Conservation (phyloP, 768 basidiomycete species). For the Auriculariales sp. region DNA sequence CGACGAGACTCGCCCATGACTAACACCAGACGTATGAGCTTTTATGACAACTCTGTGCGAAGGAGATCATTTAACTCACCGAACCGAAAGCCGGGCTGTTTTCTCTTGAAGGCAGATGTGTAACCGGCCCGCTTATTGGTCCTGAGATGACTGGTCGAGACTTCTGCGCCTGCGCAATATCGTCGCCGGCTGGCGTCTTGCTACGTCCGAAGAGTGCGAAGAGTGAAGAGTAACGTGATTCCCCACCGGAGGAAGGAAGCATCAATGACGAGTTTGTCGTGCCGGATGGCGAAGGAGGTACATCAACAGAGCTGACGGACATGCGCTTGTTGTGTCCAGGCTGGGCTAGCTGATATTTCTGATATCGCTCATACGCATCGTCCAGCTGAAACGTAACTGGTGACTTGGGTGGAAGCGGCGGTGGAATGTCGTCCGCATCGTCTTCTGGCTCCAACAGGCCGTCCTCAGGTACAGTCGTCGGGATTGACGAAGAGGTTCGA, state of each 20-base stretch:
- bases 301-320: slow-evolving; percentile 20
- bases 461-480: slow-evolving; percentile 8
- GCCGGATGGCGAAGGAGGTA: slow-evolving; percentile 24
- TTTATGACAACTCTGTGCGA: not conserved
- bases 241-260: slow-evolving; percentile 13
- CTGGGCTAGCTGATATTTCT: slow-evolving; percentile 47
- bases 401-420: slow-evolving; percentile 10
- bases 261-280: slow-evolving; percentile 2
- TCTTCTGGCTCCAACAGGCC: slow-evolving; percentile 12
- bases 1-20: slow-evolving; percentile 90
- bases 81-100: slow-evolving; percentile 54
- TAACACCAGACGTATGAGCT: slow-evolving; percentile 14
- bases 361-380: slow-evolving; percentile 84
- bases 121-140: slow-evolving; percentile 30
- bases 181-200: slow-evolving; percentile 9
- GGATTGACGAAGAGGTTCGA: slow-evolving; percentile 4
- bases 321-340: slow-evolving; percentile 32
- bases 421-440: slow-evolving; percentile 12
- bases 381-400: slow-evolving; percentile 24
- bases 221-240: slow-evolving; percentile 17
- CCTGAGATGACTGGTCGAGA: slow-evolving; percentile 46
- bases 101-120: slow-evolving; percentile 23
- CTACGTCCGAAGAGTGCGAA: slow-evolving; percentile 6
- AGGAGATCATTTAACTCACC: slow-evolving; percentile 23
- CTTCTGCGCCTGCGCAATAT: slow-evolving; percentile 1